Percentiles rank a stretch among this genome's conserved stretches.
Conservation (phyloP, 1,284 basidiomycete genomes). For the Wallemia mellicola region DNA sequence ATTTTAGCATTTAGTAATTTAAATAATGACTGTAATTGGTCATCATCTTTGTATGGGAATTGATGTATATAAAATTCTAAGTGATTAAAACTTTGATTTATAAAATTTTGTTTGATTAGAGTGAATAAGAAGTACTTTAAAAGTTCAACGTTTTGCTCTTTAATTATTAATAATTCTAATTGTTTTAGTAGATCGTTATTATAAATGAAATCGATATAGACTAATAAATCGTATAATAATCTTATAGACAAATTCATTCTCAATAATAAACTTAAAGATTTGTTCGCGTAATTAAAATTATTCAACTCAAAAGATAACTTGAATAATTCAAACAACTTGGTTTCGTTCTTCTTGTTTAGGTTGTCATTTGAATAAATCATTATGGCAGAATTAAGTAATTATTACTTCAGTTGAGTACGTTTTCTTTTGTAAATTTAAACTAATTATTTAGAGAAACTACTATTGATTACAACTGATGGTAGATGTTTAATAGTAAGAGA, state of each 20-base stretch:
- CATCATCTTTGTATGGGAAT: not conserved
- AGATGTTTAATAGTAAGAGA: not conserved
- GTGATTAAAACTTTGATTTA: not conserved
- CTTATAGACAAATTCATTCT: not conserved
- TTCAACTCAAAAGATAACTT: not conserved
- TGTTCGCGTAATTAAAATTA: not conserved
- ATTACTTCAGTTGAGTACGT: not conserved
- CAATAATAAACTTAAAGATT: not conserved
- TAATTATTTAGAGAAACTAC: not conserved
- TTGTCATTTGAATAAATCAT: too few species aligned
- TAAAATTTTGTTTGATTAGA: not conserved
- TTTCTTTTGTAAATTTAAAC: not conserved
- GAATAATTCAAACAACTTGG: not conserved
- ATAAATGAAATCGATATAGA: not conserved
- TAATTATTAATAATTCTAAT: not conserved
- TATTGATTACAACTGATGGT: not conserved
- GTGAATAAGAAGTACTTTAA: not conserved
- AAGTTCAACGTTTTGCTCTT: not conserved
- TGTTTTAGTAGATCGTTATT: not conserved
- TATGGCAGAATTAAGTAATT: not conserved
- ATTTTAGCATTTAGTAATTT: not conserved
- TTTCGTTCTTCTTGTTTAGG: not conserved
- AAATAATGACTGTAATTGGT: not conserved
- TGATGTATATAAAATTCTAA: not conserved
- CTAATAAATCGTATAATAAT: not conserved